These are phyloP conservation scores for Castanea mollissima DNA, from an alignment of 306 rosid genomes.

Conservation along the genomic window DNA sequence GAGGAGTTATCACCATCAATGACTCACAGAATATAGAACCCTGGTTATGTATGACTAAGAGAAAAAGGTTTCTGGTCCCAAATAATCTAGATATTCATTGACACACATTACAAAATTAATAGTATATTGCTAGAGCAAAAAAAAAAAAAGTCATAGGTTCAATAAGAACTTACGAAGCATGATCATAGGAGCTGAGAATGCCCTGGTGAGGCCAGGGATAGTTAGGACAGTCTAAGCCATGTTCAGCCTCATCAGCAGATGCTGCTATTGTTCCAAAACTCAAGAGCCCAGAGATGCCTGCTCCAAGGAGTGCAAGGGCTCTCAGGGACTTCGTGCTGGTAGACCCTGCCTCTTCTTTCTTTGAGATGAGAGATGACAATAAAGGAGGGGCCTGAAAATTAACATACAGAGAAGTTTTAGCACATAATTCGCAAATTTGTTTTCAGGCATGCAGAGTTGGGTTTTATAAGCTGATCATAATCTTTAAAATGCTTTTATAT, in stretches of 20 bases:
- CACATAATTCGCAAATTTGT: not conserved
- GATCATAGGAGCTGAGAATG: slow-evolving; percentile 96
- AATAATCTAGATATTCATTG: not conserved
- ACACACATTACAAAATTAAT: not conserved
- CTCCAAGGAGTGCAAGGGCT: slow-evolving; percentile 88
- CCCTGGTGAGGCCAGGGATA: slow-evolving; percentile 99
- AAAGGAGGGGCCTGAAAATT: slow-evolving; percentile 50
- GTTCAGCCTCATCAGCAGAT: slow-evolving; percentile 97
- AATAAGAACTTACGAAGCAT: slow-evolving; percentile 74
- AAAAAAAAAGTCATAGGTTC: not conserved
- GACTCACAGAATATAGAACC: not conserved
- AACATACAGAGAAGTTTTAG: slow-evolving; percentile 13
- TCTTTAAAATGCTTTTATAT: not conserved
- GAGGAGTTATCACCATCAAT: not conserved
- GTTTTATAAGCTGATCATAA: not conserved
- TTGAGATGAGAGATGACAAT: slow-evolving; percentile 50
- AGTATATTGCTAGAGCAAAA: not conserved
- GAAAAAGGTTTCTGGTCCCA: not conserved
- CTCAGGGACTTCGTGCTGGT: slow-evolving; percentile 62
- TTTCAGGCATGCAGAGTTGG: not conserved
- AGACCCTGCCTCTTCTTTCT: slow-evolving; percentile 57
- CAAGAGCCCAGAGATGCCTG: slow-evolving; percentile 73
- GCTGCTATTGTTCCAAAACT: slow-evolving; percentile 70
- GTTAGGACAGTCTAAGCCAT: slow-evolving; percentile 81
- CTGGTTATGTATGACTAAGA: not conserved